Base-by-base conservation (phyloP, 225 moss, liverwort and hornwort genomes). In the Pseudoscleropodium purum region DNA sequence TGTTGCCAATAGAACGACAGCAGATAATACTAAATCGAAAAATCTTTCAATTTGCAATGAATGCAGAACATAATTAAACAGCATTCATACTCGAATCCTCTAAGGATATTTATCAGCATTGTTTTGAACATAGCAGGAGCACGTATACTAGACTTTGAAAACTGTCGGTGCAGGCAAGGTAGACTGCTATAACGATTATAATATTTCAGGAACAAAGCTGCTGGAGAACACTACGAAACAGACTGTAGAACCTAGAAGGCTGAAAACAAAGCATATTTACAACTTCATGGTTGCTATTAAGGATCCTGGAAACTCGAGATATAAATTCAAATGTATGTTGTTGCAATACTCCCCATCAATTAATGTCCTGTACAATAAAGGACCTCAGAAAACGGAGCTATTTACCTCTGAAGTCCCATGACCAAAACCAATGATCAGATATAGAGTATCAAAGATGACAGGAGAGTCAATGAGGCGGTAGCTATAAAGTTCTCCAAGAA, bases 381-480 rank as follows among this genome's bases (percentile, higher is more conserved):
- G 18, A 90, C 79, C 51, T 85, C 73, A 29, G 36, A 88, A 82
- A 59, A 61, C 18, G 56, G 56, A 82, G 75, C 4, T 69, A 33
- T 27, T 86, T 88, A 96, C 96, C 96, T 94, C 94, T 54, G 99
- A 62, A 82, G 97, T 99, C 85, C 99, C 99, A 92, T 96, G 94
- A 68, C 99, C 97, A 84, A 89, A 93, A 88, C 95, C 95, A 78
- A 99, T 97, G 68, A 97, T 97, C 79, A 97, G 91, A 87, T 99
- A 99, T 36, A 99, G 95, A 63, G 99, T 99, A 89, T 99, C 99
- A 88, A 99, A 99, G 84, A 99, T 99, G 85, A 99, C 99, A 75
- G 97, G 96, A 36, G 99, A 99, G 91, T 99, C 99, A 66, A 99
- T 96, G 87, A 99, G 94, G 72, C 99, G 95, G 90, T 99, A 99